Evolutionary conservation across 768 basidiomycete species (phyloP).

Genomic region (Boletus subcaerulescens): DNA sequence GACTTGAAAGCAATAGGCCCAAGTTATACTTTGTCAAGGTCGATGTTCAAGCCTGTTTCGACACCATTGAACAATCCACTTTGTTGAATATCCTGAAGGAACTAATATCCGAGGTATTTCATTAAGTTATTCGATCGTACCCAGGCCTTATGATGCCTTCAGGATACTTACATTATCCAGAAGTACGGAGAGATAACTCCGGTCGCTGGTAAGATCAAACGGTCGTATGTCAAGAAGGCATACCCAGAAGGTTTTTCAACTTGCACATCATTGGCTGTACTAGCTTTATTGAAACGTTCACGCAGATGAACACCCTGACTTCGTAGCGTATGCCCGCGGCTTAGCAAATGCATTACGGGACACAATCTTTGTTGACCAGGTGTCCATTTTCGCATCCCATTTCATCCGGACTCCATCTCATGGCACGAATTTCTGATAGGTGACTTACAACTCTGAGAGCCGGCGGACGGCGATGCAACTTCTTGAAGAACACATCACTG

Average conservation of each 20-base stretch:
- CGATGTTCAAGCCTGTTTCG: constrained; percentile 95
- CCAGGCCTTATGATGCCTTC: neutral
- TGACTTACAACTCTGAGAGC: constrained; percentile 49
- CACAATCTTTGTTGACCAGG: constrained; percentile 86
- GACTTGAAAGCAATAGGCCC: constrained; percentile 49
- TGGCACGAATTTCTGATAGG: constrained; percentile 30
- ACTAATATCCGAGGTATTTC: constrained; percentile 65
- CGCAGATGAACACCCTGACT: constrained; percentile 74
- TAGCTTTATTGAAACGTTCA: neutral
- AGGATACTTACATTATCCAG: constrained; percentile 75
- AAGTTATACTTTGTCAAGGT: constrained; percentile 94
- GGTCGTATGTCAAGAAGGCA: constrained; percentile 58
- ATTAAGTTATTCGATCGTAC: neutral
- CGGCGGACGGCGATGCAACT: constrained; percentile 64
- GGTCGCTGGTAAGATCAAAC: constrained; percentile 52
- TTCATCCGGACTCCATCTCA: neutral
- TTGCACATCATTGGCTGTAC: neutral
- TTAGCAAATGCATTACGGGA: constrained; percentile 67
- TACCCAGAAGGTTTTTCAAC: constrained; percentile 55
- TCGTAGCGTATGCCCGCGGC: constrained; percentile 63
- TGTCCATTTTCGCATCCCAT: constrained; percentile 22
- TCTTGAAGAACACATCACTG: constrained; percentile 84
- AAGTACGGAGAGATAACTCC: constrained; percentile 65
- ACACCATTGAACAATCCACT: constrained; percentile 89
- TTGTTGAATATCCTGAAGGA: constrained; percentile 72